Evolutionary conservation across 2,329 filamentous ascomycete species (phyloP).

Genomic region (Colletotrichum eleusines): DNA sequence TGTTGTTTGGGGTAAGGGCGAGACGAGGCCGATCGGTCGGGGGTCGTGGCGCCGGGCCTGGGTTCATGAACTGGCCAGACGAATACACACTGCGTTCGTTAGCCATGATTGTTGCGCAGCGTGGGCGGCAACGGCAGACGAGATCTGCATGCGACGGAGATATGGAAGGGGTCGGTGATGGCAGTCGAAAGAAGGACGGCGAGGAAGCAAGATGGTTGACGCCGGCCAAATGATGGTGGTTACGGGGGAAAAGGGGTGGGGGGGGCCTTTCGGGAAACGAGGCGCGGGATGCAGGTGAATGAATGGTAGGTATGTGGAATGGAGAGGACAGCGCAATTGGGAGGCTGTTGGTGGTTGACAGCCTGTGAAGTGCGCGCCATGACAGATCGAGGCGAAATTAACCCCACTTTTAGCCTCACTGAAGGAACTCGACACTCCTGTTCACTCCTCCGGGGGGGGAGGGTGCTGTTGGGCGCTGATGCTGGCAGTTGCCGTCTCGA

Average conservation of each 20-base stretch:
- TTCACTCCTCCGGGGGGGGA: not conserved
- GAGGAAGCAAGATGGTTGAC: not conserved
- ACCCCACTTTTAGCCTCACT: constrained; percentile 46
- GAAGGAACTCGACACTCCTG: constrained; percentile 34
- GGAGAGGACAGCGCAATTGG: constrained; percentile 38
- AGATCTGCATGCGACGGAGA: constrained; percentile 36
- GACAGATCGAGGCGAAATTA: constrained; percentile 42
- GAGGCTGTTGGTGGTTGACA: constrained; percentile 40
- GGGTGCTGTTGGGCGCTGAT: constrained; percentile 1
- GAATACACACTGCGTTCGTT: constrained; percentile 65
- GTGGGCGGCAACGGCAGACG: constrained; percentile 24
- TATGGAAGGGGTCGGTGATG: constrained; percentile 7
- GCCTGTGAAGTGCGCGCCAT: constrained; percentile 37
- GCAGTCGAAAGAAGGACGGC: constrained; percentile 20
- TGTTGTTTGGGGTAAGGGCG: constrained; percentile 81
- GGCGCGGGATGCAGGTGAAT: constrained; percentile 19
- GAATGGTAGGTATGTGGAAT: constrained; percentile 31
- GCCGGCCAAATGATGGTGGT: constrained; percentile 14
- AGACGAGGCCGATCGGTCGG: constrained; percentile 87
- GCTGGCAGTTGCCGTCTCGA: not conserved
- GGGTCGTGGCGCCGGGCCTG: constrained; percentile 91
- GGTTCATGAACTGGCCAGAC: constrained; percentile 89
- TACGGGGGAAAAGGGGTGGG: not conserved
- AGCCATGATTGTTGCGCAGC: constrained; percentile 45
- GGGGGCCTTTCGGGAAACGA: constrained; percentile 22